A percentile compares a stretch with the other conserved stretches of the same genome.
Evolutionary conservation across 148 eudicot genomes (phyloP).

Genomic region (Fagopyrum esculentum): DNA sequence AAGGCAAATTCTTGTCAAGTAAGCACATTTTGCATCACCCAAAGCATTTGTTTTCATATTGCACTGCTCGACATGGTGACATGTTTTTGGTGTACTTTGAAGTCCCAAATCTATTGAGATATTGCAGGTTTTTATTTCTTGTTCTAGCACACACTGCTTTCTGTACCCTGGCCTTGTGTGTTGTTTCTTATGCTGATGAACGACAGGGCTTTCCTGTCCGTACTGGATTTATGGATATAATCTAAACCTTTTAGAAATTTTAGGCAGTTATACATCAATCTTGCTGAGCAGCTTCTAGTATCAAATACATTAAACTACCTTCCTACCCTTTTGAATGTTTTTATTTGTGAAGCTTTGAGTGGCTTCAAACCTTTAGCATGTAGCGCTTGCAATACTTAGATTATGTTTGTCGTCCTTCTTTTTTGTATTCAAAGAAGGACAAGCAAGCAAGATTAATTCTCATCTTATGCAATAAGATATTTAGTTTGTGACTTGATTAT

Average conservation of each 20-base stretch:
- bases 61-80: background rate
- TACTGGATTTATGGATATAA: too few relatives aligned
- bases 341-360: background rate
- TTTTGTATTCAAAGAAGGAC: background rate
- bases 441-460: background rate
- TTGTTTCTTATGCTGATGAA: background rate
- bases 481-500: background rate
- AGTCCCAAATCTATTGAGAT: background rate
- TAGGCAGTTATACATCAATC: too few relatives aligned
- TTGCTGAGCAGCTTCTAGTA: too few relatives aligned
- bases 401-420: background rate
- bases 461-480: background rate
- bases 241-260: too few relatives aligned
- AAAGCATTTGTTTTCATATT: background rate
- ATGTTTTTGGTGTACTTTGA: background rate
- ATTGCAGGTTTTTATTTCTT: background rate
- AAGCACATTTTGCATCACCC: constrained; percentile 26
- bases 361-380: background rate
- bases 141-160: background rate
- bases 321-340: background rate
- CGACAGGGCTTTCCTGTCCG: too few relatives aligned
- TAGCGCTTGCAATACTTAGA: background rate
- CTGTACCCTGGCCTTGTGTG: background rate
- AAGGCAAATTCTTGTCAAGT: constrained; percentile 74
- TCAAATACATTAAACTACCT: background rate